A percentile compares a stretch with the other conserved stretches of the same genome.
Conservation (phyloP, 2,329 filamentous ascomycete genomes). For the Purpureocillium lavendulum region DNA sequence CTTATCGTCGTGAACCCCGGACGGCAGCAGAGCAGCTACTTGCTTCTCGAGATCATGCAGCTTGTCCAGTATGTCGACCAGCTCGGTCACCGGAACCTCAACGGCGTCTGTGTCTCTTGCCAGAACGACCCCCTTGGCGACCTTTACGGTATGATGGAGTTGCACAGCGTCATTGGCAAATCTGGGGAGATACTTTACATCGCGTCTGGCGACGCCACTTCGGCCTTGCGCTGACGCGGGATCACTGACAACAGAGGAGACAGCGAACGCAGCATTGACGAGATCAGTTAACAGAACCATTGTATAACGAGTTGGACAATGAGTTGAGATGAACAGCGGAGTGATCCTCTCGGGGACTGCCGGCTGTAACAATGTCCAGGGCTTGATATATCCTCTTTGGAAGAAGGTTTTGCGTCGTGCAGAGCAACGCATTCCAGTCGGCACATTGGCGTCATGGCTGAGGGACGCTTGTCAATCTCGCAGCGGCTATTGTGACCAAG, state of each 20-base stretch:
- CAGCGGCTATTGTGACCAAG: neutral
- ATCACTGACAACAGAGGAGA: conserved; percentile 2
- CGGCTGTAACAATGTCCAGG: too few relatives aligned
- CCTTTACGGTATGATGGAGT: conserved; percentile 9
- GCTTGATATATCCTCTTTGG: conserved; percentile 9
- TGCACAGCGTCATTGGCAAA: conserved; percentile 7
- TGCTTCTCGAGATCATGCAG: conserved; percentile 18
- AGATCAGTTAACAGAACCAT: neutral
- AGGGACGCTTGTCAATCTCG: neutral
- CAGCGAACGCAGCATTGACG: conserved; percentile 7
- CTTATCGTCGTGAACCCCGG: conserved; percentile 2
- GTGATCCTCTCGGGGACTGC: too few relatives aligned
- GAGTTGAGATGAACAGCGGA: conserved; percentile 1
- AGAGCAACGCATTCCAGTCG: conserved; percentile 25
- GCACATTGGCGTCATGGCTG: conserved; percentile 3
- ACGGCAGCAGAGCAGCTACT: conserved; percentile 16
- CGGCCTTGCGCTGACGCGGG: neutral
- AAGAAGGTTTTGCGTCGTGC: conserved; percentile 10
- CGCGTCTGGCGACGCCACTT: neutral
- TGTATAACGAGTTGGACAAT: neutral
- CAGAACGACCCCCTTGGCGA: conserved; percentile 16
- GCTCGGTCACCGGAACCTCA: conserved; percentile 14
- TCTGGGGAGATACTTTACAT: conserved; percentile 2
- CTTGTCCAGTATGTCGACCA: conserved; percentile 18
- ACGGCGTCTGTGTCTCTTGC: conserved; percentile 11